Evolutionary conservation across 345 rosid genomes (phyloP).

Genomic region (Citrus inodora): DNA sequence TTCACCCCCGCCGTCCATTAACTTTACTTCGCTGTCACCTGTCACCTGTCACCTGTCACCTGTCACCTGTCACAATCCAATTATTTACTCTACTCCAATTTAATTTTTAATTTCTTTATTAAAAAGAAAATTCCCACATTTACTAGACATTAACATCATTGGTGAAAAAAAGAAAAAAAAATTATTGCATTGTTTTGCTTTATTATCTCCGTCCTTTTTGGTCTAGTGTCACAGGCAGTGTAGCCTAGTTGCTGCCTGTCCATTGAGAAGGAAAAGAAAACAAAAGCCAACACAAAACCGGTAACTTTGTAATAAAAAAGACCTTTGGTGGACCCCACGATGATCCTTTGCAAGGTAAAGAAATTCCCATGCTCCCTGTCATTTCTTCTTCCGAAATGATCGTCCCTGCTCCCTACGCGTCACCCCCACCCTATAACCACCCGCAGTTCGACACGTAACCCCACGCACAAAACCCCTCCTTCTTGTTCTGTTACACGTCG

Average conservation of each 20-base stretch:
- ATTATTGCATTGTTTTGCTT: too few species aligned
- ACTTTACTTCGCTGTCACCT: neutral
- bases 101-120: neutral
- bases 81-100: neutral
- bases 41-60: too few species aligned
- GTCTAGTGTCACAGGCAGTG: neutral
- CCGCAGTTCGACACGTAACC: conserved; percentile 2
- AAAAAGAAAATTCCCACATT: neutral
- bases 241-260: neutral
- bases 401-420: conserved; percentile 16
- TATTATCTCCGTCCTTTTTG: neutral
- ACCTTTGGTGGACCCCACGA: neutral
- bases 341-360: neutral
- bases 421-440: neutral
- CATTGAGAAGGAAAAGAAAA: neutral
- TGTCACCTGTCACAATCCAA: neutral
- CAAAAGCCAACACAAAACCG: neutral
- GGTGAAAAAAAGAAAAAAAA: too few species aligned
- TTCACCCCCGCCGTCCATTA: neutral
- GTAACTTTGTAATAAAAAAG: neutral
- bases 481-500: conserved; percentile 31
- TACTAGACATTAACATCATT: neutral
- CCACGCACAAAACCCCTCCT: neutral
- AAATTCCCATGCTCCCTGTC: conserved; percentile 25
- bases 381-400: conserved; percentile 14